phyloP scores from a whole-genome alignment of 176 grass and related monocot genomes.

The Neostapfia colusana region DNA sequence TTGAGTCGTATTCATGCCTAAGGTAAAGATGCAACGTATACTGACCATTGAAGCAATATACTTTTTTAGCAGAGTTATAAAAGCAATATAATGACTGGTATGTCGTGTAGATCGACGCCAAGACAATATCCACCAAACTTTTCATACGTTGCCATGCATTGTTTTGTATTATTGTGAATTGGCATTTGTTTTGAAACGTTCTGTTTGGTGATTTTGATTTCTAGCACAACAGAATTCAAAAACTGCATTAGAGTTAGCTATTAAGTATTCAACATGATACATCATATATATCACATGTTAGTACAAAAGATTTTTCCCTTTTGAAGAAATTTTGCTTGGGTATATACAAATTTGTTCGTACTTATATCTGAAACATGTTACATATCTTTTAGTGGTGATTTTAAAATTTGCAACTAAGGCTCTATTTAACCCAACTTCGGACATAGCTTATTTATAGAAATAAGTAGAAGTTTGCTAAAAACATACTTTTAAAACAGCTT shows the following conservation, averaged over 20 bases:
- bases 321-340: neutral
- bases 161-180: neutral
- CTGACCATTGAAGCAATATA: neutral
- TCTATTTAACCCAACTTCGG: too few species aligned
- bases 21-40: neutral
- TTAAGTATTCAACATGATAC: neutral
- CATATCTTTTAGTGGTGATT: neutral
- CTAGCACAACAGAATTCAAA: neutral
- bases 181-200: neutral
- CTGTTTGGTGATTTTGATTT: neutral
- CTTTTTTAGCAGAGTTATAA: too few species aligned
- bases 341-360: neutral
- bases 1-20: neutral
- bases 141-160: neutral
- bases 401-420: neutral
- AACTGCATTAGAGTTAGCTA: neutral
- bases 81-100: too few species aligned
- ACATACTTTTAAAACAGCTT: too few species aligned
- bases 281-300: neutral
- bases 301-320: neutral
- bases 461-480: too few species aligned
- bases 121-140: neutral
- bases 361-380: neutral
- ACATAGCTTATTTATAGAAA: too few species aligned
- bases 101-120: neutral